These are phyloP conservation scores for Gymnopus androsaceus DNA, from an alignment of 1,284 basidiomycete genomes.

Conservation along the genomic window DNA sequence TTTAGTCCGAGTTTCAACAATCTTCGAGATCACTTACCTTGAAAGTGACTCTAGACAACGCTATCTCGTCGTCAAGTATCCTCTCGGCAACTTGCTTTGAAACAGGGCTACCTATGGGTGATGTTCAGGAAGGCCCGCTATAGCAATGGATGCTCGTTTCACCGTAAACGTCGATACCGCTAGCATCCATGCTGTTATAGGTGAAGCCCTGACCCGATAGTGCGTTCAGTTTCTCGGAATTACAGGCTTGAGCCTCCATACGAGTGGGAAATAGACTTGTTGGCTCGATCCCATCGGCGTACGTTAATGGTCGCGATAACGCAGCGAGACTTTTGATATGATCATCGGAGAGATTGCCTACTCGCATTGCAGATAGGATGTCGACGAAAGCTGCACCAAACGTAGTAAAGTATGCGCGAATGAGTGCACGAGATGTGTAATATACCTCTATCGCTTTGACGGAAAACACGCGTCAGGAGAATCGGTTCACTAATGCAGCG, in stretches of 20 bases:
- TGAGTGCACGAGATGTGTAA: not conserved
- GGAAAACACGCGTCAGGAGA: constrained; percentile 67
- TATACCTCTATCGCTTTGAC: constrained; percentile 59
- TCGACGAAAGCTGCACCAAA: constrained; percentile 69
- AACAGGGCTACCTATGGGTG: no score
- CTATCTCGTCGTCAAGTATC: constrained; percentile 37
- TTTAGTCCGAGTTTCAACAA: not conserved
- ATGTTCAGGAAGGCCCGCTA: no score
- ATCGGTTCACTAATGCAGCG: constrained; percentile 50
- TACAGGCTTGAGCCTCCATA: constrained; percentile 84
- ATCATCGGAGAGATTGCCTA: constrained; percentile 61
- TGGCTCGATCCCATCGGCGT: constrained; percentile 76
- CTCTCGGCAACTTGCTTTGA: constrained; percentile 26
- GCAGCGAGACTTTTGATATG: constrained; percentile 64
- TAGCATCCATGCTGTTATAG: constrained; percentile 33
- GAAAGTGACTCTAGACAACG: constrained; percentile 31
- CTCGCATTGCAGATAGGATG: constrained; percentile 92
- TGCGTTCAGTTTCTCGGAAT: constrained; percentile 61
- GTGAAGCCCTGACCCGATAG: constrained; percentile 39
- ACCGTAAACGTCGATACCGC: constrained; percentile 36
- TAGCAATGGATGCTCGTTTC: no score
- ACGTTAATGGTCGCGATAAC: constrained; percentile 63
- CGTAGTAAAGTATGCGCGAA: constrained; percentile 23
- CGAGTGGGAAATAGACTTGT: no score
- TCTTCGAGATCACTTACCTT: constrained; percentile 29